Percentiles rank a stretch among this genome's conserved stretches.
phyloP scores from a whole-genome alignment of 1,284 basidiomycete species.

The Calocybe gambosa region DNA sequence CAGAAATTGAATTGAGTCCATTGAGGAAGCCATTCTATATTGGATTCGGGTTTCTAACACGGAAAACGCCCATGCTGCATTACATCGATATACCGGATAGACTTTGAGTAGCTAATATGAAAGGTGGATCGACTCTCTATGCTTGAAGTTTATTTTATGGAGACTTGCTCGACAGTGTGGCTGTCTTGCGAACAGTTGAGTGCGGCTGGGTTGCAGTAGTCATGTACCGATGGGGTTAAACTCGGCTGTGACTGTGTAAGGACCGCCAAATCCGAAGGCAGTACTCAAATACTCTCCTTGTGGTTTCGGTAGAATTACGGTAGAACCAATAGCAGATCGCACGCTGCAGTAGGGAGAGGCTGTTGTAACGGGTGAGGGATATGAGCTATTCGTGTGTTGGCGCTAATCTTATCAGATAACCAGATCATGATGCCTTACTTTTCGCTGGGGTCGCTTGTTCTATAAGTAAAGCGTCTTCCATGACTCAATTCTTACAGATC shows the following conservation, averaged over 20 bases:
- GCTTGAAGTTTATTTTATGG: no score
- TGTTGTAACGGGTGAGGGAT: constrained; percentile 28
- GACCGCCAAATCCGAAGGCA: constrained; percentile 18
- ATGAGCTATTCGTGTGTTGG: constrained; percentile 26
- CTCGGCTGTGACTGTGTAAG: constrained; percentile 4
- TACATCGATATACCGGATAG: no score
- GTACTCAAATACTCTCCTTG: constrained; percentile 30
- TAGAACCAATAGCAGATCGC: constrained; percentile 18
- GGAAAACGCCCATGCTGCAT: no score
- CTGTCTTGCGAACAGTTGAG: no score
- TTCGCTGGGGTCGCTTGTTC: constrained; percentile 1
- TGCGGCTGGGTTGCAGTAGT: no score
- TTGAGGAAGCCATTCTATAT: no score
- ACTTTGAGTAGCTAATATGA: no score
- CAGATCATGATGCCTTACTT: constrained; percentile 15
- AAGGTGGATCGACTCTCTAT: no score
- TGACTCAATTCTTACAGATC: constrained; percentile 11
- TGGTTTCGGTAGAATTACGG: constrained; percentile 13
- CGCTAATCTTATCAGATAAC: constrained; percentile 32
- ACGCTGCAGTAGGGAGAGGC: constrained; percentile 10
- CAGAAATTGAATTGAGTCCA: no score
- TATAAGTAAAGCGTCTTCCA: constrained; percentile 15
- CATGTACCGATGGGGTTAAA: not conserved
- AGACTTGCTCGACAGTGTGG: no score
- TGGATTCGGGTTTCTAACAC: no score